Percentiles rank a stretch among this genome's conserved stretches.
Conservation (phyloP, 2,329 filamentous ascomycete species). For the Penicillium griseofulvum region DNA sequence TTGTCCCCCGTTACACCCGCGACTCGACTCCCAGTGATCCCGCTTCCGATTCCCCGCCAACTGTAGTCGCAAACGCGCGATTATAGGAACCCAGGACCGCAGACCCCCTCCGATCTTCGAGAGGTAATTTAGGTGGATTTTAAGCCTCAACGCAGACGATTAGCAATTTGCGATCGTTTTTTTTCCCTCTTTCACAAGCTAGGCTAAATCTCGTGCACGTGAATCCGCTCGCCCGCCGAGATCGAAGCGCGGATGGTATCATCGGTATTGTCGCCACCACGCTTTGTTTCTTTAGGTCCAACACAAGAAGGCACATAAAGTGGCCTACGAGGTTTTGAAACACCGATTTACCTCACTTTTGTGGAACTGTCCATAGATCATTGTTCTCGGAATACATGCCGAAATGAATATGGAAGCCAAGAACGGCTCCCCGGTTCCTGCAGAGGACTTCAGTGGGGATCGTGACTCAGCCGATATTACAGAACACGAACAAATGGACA, state of each 20-base stretch:
- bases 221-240: slow-evolving; percentile 16
- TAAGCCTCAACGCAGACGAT: background rate
- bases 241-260: slow-evolving; percentile 20
- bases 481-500: slow-evolving; percentile 39
- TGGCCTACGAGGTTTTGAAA: slow-evolving; percentile 1
- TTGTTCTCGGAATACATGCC: slow-evolving; percentile 24
- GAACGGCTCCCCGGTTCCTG: slow-evolving; percentile 38
- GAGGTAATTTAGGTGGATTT: background rate
- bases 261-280: slow-evolving; percentile 14
- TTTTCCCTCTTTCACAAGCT: slow-evolving; percentile 1
- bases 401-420: slow-evolving; percentile 35
- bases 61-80: slow-evolving; percentile 23
- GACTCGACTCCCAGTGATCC: slow-evolving; percentile 15
- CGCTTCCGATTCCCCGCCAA: slow-evolving; percentile 18
- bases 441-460: slow-evolving; percentile 39
- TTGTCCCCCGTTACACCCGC: slow-evolving; percentile 24
- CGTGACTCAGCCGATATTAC: slow-evolving; percentile 38
- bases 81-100: slow-evolving; percentile 12
- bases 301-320: slow-evolving; percentile 1
- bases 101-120: background rate
- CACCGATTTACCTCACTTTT: background rate
- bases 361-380: slow-evolving; percentile 5
- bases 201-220: slow-evolving; percentile 14
- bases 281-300: slow-evolving; percentile 13
- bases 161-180: slow-evolving; percentile 7